These are phyloP conservation scores for Chaetothyriales sp. DNA, from an alignment of 2,329 filamentous ascomycete species.

Conservation along the genomic window DNA sequence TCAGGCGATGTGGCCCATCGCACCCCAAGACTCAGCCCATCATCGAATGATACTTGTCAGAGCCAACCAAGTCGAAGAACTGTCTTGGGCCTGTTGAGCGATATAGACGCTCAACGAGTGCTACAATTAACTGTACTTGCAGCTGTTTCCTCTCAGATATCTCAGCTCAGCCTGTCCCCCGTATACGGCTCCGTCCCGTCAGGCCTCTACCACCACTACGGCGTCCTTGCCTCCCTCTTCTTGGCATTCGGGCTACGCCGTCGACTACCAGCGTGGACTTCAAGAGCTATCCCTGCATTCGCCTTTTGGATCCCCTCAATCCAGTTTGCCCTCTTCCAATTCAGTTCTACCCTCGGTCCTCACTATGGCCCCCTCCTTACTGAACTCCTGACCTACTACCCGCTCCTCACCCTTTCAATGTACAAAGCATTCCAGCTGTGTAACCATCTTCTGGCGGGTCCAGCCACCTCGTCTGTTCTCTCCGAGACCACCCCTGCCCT, in stretches of 20 bases:
- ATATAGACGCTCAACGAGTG: slow-evolving; percentile 16
- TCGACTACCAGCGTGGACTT: slow-evolving; percentile 37
- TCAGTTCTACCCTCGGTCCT: slow-evolving; percentile 54
- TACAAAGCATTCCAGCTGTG: slow-evolving; percentile 51
- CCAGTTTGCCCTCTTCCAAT: slow-evolving; percentile 57
- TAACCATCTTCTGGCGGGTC: slow-evolving; percentile 39
- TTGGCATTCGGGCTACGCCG: slow-evolving; percentile 53
- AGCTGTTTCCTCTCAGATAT: slow-evolving; percentile 29
- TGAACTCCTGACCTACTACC: slow-evolving; percentile 59
- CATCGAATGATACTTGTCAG: too few relatives aligned
- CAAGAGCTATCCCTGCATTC: slow-evolving; percentile 48
- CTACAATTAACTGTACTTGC: slow-evolving; percentile 26
- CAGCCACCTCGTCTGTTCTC: slow-evolving; percentile 35
- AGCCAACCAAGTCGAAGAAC: slow-evolving; percentile 1
- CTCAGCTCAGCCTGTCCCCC: slow-evolving; percentile 62
- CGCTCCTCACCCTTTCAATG: slow-evolving; percentile 50
- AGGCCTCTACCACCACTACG: slow-evolving; percentile 54
- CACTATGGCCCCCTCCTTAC: slow-evolving; percentile 61
- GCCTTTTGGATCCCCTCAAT: slow-evolving; percentile 61
- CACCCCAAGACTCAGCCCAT: too few relatives aligned
- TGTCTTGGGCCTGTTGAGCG: slow-evolving; percentile 1
- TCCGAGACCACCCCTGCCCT: slow-evolving; percentile 53
- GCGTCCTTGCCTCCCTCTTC: slow-evolving; percentile 53
- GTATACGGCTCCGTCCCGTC: slow-evolving; percentile 79
- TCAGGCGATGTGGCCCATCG: neutral